Evolutionary conservation across 768 basidiomycete genomes (phyloP).

Genomic region (Rubroboletus satanas): DNA sequence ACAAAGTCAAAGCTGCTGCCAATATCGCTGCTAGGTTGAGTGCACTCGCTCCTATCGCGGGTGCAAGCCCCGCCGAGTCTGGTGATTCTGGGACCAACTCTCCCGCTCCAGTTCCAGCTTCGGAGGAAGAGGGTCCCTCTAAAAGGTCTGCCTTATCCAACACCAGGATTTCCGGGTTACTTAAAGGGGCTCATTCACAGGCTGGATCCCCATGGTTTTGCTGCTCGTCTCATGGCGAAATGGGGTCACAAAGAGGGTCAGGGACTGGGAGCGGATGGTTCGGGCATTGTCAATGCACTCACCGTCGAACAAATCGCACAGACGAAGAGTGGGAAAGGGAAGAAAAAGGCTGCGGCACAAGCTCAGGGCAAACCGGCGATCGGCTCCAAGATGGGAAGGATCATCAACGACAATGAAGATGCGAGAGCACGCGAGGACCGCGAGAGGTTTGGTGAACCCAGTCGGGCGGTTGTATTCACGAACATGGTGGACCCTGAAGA

Average conservation of each 20-base stretch:
- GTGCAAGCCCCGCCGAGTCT: conserved; percentile 22
- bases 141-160: conserved; percentile 10
- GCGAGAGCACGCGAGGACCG: conserved; percentile 70
- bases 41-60: conserved; percentile 43
- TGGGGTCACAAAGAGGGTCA: conserved; percentile 96
- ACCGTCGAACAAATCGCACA: conserved; percentile 63
- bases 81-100: conserved; percentile 23
- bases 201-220: conserved; percentile 70
- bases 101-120: conserved; percentile 27
- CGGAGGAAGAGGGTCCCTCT: conserved; percentile 28
- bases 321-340: conserved; percentile 35
- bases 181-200: conserved; percentile 20
- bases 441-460: conserved; percentile 83
- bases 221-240: conserved; percentile 88
- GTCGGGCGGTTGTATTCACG: conserved; percentile 82
- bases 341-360: conserved; percentile 35
- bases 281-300: conserved; percentile 86
- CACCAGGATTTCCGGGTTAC: background rate
- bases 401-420: conserved; percentile 89
- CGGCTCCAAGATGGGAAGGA: conserved; percentile 77
- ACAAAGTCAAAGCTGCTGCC: conserved; percentile 70
- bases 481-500: conserved; percentile 89
- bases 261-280: conserved; percentile 80
- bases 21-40: conserved; percentile 76
- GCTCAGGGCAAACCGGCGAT: conserved; percentile 37